These are phyloP conservation scores for Xylariaceae sp. DNA, from an alignment of 2,329 filamentous ascomycete genomes.

Conservation along the genomic window DNA sequence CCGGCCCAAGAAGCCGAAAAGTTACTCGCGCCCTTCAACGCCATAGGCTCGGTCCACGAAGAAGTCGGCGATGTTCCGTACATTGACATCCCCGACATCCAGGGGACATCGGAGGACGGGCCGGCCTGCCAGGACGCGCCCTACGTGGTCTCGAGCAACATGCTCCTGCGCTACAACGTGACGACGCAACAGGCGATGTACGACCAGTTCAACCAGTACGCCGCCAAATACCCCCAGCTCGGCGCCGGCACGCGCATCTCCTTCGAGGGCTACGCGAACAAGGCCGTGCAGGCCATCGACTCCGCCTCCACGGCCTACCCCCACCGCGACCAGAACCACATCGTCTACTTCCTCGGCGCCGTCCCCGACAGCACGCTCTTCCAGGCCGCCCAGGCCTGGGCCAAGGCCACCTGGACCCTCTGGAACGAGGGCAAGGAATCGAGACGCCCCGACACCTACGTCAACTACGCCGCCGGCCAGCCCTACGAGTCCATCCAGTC, in stretches of 20 bases:
- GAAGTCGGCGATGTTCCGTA: slow-evolving; percentile 19
- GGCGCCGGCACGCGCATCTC: slow-evolving; percentile 5
- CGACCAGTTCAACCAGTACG: slow-evolving; percentile 15
- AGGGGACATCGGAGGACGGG: not conserved
- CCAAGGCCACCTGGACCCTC: slow-evolving; percentile 4
- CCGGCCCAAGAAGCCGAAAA: slow-evolving; percentile 19
- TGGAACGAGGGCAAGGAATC: slow-evolving; percentile 22
- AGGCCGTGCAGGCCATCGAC: slow-evolving; percentile 9
- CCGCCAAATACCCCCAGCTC: slow-evolving; percentile 12
- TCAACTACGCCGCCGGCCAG: slow-evolving; percentile 25
- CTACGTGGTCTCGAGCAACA: not conserved
- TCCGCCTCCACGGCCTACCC: slow-evolving; percentile 19
- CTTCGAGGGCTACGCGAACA: slow-evolving; percentile 27
- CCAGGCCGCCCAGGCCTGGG: slow-evolving; percentile 5
- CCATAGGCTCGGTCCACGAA: slow-evolving; percentile 13
- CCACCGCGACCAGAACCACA: slow-evolving; percentile 18
- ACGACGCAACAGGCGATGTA: slow-evolving; percentile 23
- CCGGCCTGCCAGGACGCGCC: not conserved
- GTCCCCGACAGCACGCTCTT: not conserved
- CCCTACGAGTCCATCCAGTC: slow-evolving; percentile 17
- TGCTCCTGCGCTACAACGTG: slow-evolving; percentile 19
- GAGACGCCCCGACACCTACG: slow-evolving; percentile 12
- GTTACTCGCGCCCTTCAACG: slow-evolving; percentile 22
- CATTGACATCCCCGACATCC: slow-evolving; percentile 13
- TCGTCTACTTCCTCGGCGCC: slow-evolving; percentile 13